phyloP scores from a whole-genome alignment of 768 basidiomycete genomes.

The Gautieria morchelliformis region DNA sequence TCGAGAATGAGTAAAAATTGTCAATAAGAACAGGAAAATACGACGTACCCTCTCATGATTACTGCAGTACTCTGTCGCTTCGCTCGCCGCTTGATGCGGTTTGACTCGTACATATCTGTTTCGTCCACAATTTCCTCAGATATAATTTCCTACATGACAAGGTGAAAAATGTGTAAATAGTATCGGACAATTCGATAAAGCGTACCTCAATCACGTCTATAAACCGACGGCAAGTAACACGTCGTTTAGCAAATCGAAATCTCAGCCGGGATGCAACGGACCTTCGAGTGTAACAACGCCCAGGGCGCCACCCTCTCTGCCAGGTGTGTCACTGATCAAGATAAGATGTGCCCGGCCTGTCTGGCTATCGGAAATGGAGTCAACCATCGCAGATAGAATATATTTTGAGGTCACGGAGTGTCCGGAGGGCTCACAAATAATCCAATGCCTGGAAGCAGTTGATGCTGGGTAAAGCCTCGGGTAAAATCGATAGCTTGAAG shows the following conservation, averaged over 20 bases:
- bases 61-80: slow-evolving; percentile 61
- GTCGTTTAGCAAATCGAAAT: not conserved
- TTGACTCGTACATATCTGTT: slow-evolving; percentile 85
- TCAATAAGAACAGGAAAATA: not conserved
- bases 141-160: slow-evolving; percentile 67
- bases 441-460: slow-evolving; percentile 94
- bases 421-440: slow-evolving; percentile 56
- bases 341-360: slow-evolving; percentile 91
- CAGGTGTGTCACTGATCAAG: slow-evolving; percentile 77
- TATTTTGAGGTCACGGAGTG: not conserved
- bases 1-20: not conserved
- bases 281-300: slow-evolving; percentile 89
- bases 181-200: not conserved
- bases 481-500: slow-evolving; percentile 74
- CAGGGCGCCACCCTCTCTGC: slow-evolving; percentile 70
- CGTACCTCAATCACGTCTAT: slow-evolving; percentile 66
- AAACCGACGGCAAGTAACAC: not conserved
- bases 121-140: slow-evolving; percentile 95
- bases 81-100: slow-evolving; percentile 67
- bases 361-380: slow-evolving; percentile 41
- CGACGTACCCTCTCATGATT: slow-evolving; percentile 66
- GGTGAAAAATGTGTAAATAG: not conserved
- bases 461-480: slow-evolving; percentile 81
- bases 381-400: not conserved
- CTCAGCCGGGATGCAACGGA: slow-evolving; percentile 16